Evolutionary conservation across 2,329 filamentous ascomycete species (phyloP).

Genomic region (Colletotrichum spinosum): DNA sequence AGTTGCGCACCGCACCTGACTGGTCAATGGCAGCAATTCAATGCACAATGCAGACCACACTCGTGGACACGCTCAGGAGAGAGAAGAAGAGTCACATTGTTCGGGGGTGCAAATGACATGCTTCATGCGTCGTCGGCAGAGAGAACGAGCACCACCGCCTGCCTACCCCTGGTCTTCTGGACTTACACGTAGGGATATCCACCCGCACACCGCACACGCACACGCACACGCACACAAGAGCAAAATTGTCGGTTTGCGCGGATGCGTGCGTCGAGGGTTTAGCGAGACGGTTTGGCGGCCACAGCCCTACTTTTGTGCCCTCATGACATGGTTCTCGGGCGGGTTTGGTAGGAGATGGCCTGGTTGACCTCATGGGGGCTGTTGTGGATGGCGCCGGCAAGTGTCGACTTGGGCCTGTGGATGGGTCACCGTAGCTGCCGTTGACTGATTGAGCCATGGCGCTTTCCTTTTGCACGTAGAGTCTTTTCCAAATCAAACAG

Average conservation of each 20-base stretch:
- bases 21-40: constrained; percentile 25
- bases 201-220: constrained; percentile 4
- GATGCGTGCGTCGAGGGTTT: constrained; percentile 9
- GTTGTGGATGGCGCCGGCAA: constrained; percentile 4
- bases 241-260: background rate
- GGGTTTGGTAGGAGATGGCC: background rate
- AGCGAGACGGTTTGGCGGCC: constrained; percentile 6
- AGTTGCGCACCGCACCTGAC: constrained; percentile 25
- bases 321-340: constrained; percentile 9
- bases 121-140: constrained; percentile 15
- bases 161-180: background rate
- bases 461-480: too few relatives aligned
- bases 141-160: background rate
- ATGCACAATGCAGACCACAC: constrained; percentile 22
- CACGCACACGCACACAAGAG: background rate
- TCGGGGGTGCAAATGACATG: constrained; percentile 20
- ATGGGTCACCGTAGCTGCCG: too few relatives aligned
- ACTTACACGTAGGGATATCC: constrained; percentile 9
- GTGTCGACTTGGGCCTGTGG: too few relatives aligned
- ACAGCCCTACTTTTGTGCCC: constrained; percentile 30
- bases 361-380: background rate
- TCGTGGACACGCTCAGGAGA: background rate
- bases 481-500: too few relatives aligned
- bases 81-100: constrained; percentile 21
- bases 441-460: too few relatives aligned